Base-by-base conservation (phyloP, 2,329 filamentous ascomycete genomes). In the Hortaea sp. region DNA sequence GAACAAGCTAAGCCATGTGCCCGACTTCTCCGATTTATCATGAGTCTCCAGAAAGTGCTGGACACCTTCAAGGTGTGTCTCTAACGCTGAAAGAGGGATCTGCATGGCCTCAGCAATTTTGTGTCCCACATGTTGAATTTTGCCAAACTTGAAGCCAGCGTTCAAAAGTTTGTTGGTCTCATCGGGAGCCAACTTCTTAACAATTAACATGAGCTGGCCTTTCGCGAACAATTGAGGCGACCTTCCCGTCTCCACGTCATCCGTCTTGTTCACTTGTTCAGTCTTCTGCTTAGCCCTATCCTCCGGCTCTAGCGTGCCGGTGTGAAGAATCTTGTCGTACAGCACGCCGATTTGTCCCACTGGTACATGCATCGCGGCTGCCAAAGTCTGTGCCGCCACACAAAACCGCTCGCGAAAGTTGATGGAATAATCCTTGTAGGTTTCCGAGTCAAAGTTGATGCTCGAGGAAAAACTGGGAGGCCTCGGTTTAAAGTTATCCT, bases 391-490 rank as follows among this genome's bases (percentile, higher is more conserved):
- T 1, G 88, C 87, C 2, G 87, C 84, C 7, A 87, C 73, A 58
- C 86, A 94, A 63, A 94, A 94, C 6, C 89, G 73, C 60, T 94
- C 85, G 27, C 85, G 81, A 62, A 94, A 88, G 1, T 89, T 74
- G 11, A 82, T 69, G 31, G 86, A 82, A 62, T 90, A 90, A 49
- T 86, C 76, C 7, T 79, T 72, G 44, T 84, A 77, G 9, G 78
- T 69, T 20, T 78, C 74, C 1, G 76, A 70, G 52, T 81, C 66
- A 45, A 73, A 77, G 13, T 57, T 46, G 11, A 56, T 57, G 40
- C 57, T 61, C 5, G 54, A 60, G 9, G 55, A 49, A n/a, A 60
- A 60, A 47, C 58, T 61, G 45, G 47, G 46, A 9, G 54, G 57
- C 11, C 54, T 48, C 3, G 56, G 51, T 35, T 51, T 48, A 42